These are phyloP conservation scores for Metarhizium brunneum DNA, from an alignment of 2,329 filamentous ascomycete genomes.

Conservation along the genomic window DNA sequence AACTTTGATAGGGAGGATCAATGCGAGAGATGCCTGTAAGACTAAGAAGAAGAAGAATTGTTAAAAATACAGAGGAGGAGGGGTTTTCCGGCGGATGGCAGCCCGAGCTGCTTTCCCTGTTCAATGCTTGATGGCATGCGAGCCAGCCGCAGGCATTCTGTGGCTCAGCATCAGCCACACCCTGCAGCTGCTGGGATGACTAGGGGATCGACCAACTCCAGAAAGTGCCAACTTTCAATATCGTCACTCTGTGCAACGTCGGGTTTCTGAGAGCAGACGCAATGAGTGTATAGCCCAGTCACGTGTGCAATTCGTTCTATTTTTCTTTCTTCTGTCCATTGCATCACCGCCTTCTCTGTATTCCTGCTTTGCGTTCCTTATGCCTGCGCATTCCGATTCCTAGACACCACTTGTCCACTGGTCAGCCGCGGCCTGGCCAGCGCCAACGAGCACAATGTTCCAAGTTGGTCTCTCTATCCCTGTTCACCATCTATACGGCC, in stretches of 20 bases:
- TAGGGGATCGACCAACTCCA: not conserved
- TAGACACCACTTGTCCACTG: not conserved
- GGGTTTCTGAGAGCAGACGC: not conserved
- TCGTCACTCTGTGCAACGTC: not conserved
- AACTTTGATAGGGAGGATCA: too few relatives aligned
- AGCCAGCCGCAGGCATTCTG: not conserved
- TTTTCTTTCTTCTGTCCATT: not conserved
- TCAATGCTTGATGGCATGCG: too few relatives aligned
- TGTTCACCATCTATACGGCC: not conserved
- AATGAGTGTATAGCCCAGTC: not conserved
- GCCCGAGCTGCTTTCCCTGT: too few relatives aligned
- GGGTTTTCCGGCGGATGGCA: not conserved
- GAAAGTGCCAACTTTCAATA: not conserved
- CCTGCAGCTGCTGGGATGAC: not conserved
- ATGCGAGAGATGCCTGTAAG: too few relatives aligned
- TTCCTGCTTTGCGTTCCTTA: not conserved
- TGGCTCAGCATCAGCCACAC: not conserved
- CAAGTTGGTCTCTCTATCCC: slow-evolving; percentile 17
- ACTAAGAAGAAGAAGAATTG: too few relatives aligned
- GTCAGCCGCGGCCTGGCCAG: not conserved
- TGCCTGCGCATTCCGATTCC: not conserved
- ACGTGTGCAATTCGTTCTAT: not conserved
- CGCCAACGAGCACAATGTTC: slow-evolving; percentile 17
- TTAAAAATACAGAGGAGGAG: too few relatives aligned
- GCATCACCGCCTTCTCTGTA: not conserved